A percentile compares a stretch with the other conserved stretches of the same genome.
Conservation (phyloP, 331 rosid genomes). For the Acacia concinna region DNA sequence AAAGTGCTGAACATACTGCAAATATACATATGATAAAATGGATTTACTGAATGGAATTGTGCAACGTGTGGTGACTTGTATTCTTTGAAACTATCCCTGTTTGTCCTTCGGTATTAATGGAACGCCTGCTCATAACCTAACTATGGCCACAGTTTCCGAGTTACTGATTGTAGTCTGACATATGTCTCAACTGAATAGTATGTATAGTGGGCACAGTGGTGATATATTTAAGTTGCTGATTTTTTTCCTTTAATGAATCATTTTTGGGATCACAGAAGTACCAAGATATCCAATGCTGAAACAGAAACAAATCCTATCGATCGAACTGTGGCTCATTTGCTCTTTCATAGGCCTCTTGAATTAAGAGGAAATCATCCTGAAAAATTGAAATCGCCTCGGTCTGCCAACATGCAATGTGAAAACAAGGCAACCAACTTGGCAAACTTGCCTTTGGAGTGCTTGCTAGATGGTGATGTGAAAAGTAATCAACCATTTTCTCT, state of each 20-base stretch:
- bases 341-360: conserved; percentile 73
- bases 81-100: not conserved
- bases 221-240: not conserved
- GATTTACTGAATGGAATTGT: not conserved
- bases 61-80: not conserved
- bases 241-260: conserved; percentile 20
- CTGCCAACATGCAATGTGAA: conserved; percentile 47
- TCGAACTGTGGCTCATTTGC: conserved; percentile 87
- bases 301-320: conserved; percentile 89
- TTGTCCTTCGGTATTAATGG: not conserved
- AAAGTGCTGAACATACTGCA: not conserved
- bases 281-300: conserved; percentile 56
- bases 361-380: conserved; percentile 49
- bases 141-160: not conserved
- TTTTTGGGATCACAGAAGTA: conserved; percentile 43
- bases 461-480: conserved; percentile 42
- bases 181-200: not conserved
- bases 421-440: conserved; percentile 36
- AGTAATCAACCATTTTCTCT: conserved; percentile 38
- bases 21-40: not conserved
- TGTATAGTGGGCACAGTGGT: not conserved
- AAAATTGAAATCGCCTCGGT: conserved; percentile 46
- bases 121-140: not conserved
- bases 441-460: conserved; percentile 40
- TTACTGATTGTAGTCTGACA: not conserved